A percentile compares a stretch with the other conserved stretches of the same genome.
phyloP scores from a whole-genome alignment of 257 asterid genomes.

The Perilla frutescens region DNA sequence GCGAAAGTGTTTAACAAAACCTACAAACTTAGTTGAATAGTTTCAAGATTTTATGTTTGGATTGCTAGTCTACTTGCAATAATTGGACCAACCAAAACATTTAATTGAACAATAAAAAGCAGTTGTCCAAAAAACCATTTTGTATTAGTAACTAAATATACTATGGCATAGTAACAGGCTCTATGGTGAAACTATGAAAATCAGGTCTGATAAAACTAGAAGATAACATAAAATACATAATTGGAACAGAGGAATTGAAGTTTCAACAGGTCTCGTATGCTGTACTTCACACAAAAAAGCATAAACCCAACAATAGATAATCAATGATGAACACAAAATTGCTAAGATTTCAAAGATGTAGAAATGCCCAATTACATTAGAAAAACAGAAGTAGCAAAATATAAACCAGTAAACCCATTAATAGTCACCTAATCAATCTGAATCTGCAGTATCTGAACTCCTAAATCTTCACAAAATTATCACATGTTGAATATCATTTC shows the following conservation, averaged over 20 bases:
- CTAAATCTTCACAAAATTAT: no score
- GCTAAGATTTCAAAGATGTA: no score
- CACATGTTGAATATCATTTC: no score
- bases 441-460: no score
- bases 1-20: background rate
- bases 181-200: background rate
- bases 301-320: background rate
- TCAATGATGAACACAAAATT: background rate
- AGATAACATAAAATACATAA: background rate
- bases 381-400: no score
- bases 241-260: background rate
- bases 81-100: conserved; percentile 7
- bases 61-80: conserved; percentile 10
- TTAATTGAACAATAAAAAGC: background rate
- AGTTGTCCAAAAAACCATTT: background rate
- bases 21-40: background rate
- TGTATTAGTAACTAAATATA: background rate
- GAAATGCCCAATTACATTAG: no score
- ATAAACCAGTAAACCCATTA: no score
- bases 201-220: background rate
- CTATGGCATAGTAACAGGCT: background rate
- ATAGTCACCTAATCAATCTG: no score
- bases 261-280: background rate
- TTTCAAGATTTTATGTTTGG: background rate
- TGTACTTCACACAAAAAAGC: background rate